Base-by-base conservation (phyloP, 1,284 basidiomycete genomes). In the Dichomitus squalens region DNA sequence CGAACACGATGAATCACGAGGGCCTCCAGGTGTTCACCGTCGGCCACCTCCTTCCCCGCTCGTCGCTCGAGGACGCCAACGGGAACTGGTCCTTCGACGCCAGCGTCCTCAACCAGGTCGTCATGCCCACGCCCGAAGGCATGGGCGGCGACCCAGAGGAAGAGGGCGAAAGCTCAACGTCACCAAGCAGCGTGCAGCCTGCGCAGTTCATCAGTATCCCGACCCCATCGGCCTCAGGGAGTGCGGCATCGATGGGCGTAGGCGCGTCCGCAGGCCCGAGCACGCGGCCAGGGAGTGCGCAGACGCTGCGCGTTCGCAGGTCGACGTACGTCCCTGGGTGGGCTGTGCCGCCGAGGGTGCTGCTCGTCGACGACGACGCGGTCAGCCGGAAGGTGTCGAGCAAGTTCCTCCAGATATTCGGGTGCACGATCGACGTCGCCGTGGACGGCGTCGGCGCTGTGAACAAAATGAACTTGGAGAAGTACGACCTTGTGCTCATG, bases 401-500 rank as follows among this genome's bases (percentile, higher is more conserved):
- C 79, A 97, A 96, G 76, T 97, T 98, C 72, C 74, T 98, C 70
- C 91, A 97, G 75, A 91, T 98, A 48, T 96, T 96, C 74, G 96
- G 96, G 49, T 98, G 95, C 72, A 87, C 89, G 64, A 96, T 93
- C 64, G 95, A 98, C 68, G 92, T 96, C 36, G 96, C 95, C 1
- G 93, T 95, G 36, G 90, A 98, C 73, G 96, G 95, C 0, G 85
- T 95, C n/a, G 87, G 87, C 11, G 96, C 96, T 0, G 93, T 98
- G 55, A 91, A 92, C 70, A 96, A 93, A 83, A 97, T 98, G 93
- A 96, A 96, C 73, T 73, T 92, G 70, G 90, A 93, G 71, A 91
- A 96, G 77, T 98, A 97, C 72, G 96, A 98, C 73, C 74, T 98
- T 67, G 95, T 96, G 55, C 73, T 97, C 59, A 97, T 97, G 93